Evolutionary conservation across 129 eudicot species (phyloP).

Genomic region (Rutidosis leptorrhynchoides): DNA sequence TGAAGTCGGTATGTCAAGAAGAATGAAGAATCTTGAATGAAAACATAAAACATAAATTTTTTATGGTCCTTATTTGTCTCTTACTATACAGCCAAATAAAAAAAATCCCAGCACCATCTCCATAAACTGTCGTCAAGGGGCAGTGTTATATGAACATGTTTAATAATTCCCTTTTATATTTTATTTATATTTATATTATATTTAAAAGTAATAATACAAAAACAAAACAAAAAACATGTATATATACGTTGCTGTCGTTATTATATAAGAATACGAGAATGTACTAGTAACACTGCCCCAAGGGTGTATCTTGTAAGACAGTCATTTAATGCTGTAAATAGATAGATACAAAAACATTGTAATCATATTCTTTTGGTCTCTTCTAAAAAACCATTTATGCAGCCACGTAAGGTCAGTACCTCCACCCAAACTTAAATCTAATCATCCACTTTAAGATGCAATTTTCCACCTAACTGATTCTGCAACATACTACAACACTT

Average conservation of each 20-base stretch:
- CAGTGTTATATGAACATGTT: neutral
- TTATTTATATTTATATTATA: too few relatives aligned
- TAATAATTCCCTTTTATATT: too few relatives aligned
- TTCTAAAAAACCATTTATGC: neutral
- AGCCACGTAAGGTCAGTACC: conserved; percentile 23
- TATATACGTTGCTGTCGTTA: too few relatives aligned
- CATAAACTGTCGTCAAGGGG: neutral
- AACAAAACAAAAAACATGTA: too few relatives aligned
- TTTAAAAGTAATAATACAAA: too few relatives aligned
- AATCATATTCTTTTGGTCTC: conserved; percentile 24
- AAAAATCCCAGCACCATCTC: neutral
- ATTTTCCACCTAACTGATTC: conserved; percentile 18
- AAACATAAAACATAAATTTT: neutral
- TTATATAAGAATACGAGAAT: neutral
- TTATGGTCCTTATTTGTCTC: neutral
- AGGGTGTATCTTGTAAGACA: neutral
- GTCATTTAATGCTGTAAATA: conserved; percentile 30
- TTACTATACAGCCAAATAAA: neutral
- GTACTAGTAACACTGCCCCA: neutral
- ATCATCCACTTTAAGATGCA: conserved; percentile 6
- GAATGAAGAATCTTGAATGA: neutral
- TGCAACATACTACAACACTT: neutral
- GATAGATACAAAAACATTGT: conserved; percentile 25
- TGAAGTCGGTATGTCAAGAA: neutral
- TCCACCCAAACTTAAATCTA: conserved; percentile 28